Evolutionary conservation across 2,329 filamentous ascomycete genomes (phyloP).

Genomic region (Fusarium brevicatenulatum): DNA sequence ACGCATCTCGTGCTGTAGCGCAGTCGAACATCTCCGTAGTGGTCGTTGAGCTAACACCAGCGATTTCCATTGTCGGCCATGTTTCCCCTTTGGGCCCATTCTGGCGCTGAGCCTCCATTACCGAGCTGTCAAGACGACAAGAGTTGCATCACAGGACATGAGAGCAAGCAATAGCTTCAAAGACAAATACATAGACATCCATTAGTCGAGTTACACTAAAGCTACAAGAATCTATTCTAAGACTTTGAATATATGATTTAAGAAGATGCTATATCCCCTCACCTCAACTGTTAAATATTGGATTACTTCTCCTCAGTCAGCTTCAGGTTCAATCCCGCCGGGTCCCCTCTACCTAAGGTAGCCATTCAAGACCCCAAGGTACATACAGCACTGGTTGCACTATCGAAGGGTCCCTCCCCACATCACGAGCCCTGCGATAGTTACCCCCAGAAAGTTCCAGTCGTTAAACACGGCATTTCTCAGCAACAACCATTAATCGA

Average conservation of each 20-base stretch:
- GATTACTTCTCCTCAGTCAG: background rate
- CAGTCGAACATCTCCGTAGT: constrained; percentile 32
- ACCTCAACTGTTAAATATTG: background rate
- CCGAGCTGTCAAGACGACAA: constrained; percentile 28
- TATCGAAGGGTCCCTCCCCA: background rate
- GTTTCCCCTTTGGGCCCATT: constrained; percentile 28
- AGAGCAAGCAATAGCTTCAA: constrained; percentile 3
- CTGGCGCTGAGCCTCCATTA: constrained; percentile 38
- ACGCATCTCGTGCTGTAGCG: constrained; percentile 29
- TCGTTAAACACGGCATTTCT: constrained; percentile 21
- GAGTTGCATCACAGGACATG: constrained; percentile 9
- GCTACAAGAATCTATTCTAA: background rate
- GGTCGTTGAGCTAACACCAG: constrained; percentile 29
- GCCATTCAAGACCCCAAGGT: background rate
- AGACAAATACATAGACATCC: background rate
- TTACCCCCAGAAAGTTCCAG: constrained; percentile 16
- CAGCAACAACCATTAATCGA: constrained; percentile 13
- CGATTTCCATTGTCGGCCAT: constrained; percentile 29
- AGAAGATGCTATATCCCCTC: constrained; percentile 19
- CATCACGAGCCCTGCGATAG: background rate
- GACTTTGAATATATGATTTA: constrained; percentile 15
- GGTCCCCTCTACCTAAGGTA: background rate
- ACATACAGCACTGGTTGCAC: constrained; percentile 21
- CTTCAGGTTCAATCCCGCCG: background rate
- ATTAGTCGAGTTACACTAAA: background rate